Percentiles rank a stretch among this genome's conserved stretches.
phyloP scores from a whole-genome alignment of 2,329 filamentous ascomycete genomes.

The Fusarium luffae region DNA sequence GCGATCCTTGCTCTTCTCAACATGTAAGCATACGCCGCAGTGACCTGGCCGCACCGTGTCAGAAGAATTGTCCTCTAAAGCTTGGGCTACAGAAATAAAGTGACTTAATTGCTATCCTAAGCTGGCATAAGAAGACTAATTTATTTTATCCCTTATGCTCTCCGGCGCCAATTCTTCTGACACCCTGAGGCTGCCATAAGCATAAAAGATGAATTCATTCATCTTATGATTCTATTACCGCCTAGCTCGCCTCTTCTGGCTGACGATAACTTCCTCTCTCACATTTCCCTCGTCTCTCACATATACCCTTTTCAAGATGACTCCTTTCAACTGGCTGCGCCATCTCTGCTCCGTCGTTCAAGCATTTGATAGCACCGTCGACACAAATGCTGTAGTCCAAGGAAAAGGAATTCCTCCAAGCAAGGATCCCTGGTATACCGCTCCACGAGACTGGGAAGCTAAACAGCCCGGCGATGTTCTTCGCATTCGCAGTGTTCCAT shows the following conservation, averaged over 20 bases:
- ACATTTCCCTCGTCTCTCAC: rapidly evolving
- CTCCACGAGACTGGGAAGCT: constrained; percentile 3
- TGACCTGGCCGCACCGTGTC: neutral
- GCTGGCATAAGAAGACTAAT: too few relatives aligned
- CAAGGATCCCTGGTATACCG: constrained; percentile 21
- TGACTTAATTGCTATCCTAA: too few relatives aligned
- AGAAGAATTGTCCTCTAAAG: too few relatives aligned
- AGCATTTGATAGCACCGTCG: rapidly evolving
- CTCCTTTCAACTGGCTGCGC: neutral
- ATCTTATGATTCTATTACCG: too few relatives aligned
- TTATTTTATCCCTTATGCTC: too few relatives aligned
- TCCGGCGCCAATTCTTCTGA: too few relatives aligned
- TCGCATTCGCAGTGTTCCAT: constrained; percentile 21
- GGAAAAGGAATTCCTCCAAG: constrained; percentile 4
- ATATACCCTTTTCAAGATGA: neutral
- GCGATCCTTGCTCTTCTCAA: neutral
- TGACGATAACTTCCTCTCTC: rapidly evolving
- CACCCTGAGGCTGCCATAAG: too few relatives aligned
- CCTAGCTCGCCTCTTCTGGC: neutral
- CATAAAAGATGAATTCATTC: too few relatives aligned
- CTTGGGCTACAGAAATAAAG: too few relatives aligned
- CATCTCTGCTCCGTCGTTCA: neutral
- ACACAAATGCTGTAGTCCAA: neutral
- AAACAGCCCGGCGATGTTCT: constrained; percentile 29
- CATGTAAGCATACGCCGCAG: constrained; percentile 4